Evolutionary conservation across 768 basidiomycete genomes (phyloP), one percentile per base, ranked within the genome.

Genomic region (Pisolithus marmoratus): DNA sequence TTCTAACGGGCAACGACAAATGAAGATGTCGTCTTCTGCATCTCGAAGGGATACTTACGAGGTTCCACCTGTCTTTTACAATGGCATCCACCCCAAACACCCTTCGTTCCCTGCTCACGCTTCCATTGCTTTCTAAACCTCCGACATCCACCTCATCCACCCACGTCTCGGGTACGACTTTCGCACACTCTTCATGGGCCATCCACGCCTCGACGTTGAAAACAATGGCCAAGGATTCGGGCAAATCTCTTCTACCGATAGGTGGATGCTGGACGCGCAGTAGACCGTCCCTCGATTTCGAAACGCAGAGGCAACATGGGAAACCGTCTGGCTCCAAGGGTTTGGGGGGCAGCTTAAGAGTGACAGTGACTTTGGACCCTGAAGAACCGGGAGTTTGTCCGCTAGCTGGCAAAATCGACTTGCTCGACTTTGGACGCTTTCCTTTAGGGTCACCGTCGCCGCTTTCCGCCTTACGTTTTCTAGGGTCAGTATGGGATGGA

Each of bases 141-240:
- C 55, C 52, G 11, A 57, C 46, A 11, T 58, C 63, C 5, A 85
- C 63, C 38, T 81, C 82, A 61, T 93, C 92, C 22, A 95, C 81
- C 85, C 92, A 95, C 0, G 94, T 92, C 66, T 97, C 93, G 0
- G 94, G 95, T 8, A 96, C 77, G 15, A 90, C 79, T 38, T 74
- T 79, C 5, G 87, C 92, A 62, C 92, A 95, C 8, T 75, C 68
- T 57, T 84, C 84, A 65, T 96, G 93, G 1, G 90, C 91, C 76
- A 78, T 76, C 85, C 87, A 90, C 6, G 70, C 62, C 42, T 72
- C 72, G 19, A 58, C 41, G 41, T 63, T 37, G 38, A 55, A 12
- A 45, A 63, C 31, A 47, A 60, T 57, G 44, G 60, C 53, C 52
- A 67, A 26, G 20, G 64, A 54, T 37, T 80, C 79, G 5, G 73